Percentiles rank a stretch among this genome's conserved stretches.
Evolutionary conservation across 2,329 filamentous ascomycete species (phyloP).

Genomic region (Proliferodiscus dingleyae): DNA sequence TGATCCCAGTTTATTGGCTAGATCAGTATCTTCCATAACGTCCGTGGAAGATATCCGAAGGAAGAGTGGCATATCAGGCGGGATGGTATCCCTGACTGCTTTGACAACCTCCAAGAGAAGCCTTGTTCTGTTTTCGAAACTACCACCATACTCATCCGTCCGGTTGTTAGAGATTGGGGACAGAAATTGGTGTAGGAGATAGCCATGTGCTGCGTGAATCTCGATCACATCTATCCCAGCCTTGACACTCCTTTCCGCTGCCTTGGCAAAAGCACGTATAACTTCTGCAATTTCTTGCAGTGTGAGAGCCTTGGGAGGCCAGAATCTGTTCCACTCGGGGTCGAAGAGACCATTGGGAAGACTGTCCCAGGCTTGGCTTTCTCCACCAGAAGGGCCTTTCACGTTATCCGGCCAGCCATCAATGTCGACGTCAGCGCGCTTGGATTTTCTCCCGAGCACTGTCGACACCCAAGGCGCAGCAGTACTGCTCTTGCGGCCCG

Average conservation of each 20-base stretch:
- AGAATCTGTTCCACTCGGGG: slow-evolving; percentile 51
- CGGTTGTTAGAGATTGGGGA: slow-evolving; percentile 66
- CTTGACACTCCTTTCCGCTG: slow-evolving; percentile 55
- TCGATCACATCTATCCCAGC: slow-evolving; percentile 72
- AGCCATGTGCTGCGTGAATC: slow-evolving; percentile 76
- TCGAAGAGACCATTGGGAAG: too few species aligned
- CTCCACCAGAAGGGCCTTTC: too few species aligned
- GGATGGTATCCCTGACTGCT: slow-evolving; percentile 56
- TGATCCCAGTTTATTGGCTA: slow-evolving; percentile 46
- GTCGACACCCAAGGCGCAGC: slow-evolving; percentile 58
- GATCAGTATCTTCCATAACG: slow-evolving; percentile 62
- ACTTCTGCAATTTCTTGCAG: slow-evolving; percentile 61
- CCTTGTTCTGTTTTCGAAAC: slow-evolving; percentile 66
- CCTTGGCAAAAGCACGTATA: slow-evolving; percentile 56
- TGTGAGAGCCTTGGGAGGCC: slow-evolving; percentile 64
- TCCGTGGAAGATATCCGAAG: slow-evolving; percentile 70
- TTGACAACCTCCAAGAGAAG: slow-evolving; percentile 65
- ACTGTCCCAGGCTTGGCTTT: too few species aligned
- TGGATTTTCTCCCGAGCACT: slow-evolving; percentile 45
- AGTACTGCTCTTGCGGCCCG: slow-evolving; percentile 64
- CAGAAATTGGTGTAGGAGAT: slow-evolving; percentile 66
- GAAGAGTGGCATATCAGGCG: slow-evolving; percentile 65
- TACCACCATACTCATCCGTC: slow-evolving; percentile 63
- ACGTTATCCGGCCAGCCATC: slow-evolving; percentile 56
- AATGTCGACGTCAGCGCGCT: slow-evolving; percentile 44